A percentile compares a stretch with the other conserved stretches of the same genome.
phyloP scores from a whole-genome alignment of 352 stramenopile genomes.

The Phytophthora litchii region DNA sequence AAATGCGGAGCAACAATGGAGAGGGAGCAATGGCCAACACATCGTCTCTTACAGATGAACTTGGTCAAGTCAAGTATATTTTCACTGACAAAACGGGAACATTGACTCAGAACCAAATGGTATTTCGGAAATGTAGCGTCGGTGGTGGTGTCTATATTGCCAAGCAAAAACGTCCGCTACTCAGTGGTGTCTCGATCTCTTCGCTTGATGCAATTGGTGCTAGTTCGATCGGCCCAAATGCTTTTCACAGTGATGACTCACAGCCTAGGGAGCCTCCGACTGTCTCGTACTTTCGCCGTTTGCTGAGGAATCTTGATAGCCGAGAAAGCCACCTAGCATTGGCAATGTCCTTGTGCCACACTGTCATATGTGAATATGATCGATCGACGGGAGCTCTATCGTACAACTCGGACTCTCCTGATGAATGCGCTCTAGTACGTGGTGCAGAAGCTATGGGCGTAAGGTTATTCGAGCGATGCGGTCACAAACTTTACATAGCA shows the following conservation, averaged over 20 bases:
- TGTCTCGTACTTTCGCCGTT: constrained; percentile 51
- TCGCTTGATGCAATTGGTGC: constrained; percentile 31
- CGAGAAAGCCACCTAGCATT: constrained; percentile 68
- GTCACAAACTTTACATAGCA: constrained; percentile 57
- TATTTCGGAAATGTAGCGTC: constrained; percentile 96
- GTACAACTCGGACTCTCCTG: constrained; percentile 93
- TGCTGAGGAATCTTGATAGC: constrained; percentile 53
- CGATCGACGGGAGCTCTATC: constrained; percentile 42
- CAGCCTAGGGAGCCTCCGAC: constrained; percentile 18
- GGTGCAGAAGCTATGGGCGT: constrained; percentile 82
- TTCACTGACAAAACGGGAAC: constrained; percentile 96
- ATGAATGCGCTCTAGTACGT: constrained; percentile 92
- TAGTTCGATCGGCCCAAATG: constrained; percentile 4
- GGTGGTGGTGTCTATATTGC: constrained; percentile 85
- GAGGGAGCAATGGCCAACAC: constrained; percentile 85
- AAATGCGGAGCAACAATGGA: constrained; percentile 59
- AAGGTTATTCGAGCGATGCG: constrained; percentile 69
- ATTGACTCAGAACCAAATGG: constrained; percentile 95
- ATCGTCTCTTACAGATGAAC: constrained; percentile 91
- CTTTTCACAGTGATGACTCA: constrained; percentile 20
- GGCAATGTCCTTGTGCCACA: constrained; percentile 85
- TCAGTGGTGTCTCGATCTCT: constrained; percentile 42
- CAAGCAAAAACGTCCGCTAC: constrained; percentile 16
- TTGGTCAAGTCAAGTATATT: constrained; percentile 92
- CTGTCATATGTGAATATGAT: constrained; percentile 82